phyloP scores from a whole-genome alignment of 805 yeast genomes.

The Jamesozyma rosinii region DNA sequence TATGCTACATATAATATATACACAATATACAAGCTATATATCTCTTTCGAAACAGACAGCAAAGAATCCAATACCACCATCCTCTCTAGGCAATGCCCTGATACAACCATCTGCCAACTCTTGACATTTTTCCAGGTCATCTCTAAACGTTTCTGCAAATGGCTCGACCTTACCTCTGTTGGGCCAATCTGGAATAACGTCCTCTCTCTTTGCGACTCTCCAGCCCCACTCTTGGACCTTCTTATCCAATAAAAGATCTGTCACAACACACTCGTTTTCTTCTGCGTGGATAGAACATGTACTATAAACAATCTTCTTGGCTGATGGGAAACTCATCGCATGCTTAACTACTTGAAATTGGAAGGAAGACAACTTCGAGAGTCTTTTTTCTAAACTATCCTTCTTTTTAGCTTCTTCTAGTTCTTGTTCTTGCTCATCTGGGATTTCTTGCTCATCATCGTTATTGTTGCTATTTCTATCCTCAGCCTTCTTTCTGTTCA shows the following conservation, averaged over 20 bases:
- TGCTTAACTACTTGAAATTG: conserved; percentile 84
- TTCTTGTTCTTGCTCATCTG: conserved; percentile 35
- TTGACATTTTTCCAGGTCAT: conserved; percentile 38
- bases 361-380: conserved; percentile 70
- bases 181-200: conserved; percentile 78
- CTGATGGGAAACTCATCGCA: conserved; percentile 74
- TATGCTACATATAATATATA: not conserved
- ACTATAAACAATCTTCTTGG: conserved; percentile 74
- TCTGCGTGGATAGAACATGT: conserved; percentile 92
- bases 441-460: conserved; percentile 19
- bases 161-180: conserved; percentile 73
- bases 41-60: conserved; percentile 73
- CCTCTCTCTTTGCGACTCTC: conserved; percentile 48
- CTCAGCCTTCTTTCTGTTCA: conserved; percentile 24
- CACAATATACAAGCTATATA: not conserved
- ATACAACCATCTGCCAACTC: conserved; percentile 77
- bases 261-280: conserved; percentile 89
- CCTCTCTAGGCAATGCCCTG: conserved; percentile 73
- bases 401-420: conserved; percentile 11
- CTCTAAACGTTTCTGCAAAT: conserved; percentile 43
- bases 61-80: conserved; percentile 98
- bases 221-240: conserved; percentile 64
- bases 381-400: conserved; percentile 37
- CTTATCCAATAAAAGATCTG: conserved; percentile 59
- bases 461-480: conserved; percentile 11